Evolutionary conservation across 2,329 filamentous ascomycete genomes (phyloP).

Genomic region (Talaromyces atroroseus): DNA sequence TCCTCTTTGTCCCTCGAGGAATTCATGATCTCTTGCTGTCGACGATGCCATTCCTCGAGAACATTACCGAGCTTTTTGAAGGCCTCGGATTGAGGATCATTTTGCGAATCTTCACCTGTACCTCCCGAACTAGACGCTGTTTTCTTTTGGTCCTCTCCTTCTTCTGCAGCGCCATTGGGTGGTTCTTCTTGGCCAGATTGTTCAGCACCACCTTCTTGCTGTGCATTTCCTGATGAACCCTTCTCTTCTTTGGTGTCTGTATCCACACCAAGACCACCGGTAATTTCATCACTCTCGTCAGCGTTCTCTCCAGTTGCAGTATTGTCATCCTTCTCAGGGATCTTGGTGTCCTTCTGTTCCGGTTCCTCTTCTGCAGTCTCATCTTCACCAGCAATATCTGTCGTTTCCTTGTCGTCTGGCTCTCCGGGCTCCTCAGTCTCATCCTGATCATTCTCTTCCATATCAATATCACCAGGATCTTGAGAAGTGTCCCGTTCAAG

Average conservation of each 20-base stretch:
- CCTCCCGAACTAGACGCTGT: conserved; percentile 33
- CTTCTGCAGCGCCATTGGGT: conserved; percentile 37
- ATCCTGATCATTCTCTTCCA: conserved; percentile 39
- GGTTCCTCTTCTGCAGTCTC: conserved; percentile 40
- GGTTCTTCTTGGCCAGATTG: conserved; percentile 45
- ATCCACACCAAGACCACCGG: conserved; percentile 34
- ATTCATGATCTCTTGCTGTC: conserved; percentile 74
- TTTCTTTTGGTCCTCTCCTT: conserved; percentile 34
- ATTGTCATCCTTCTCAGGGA: conserved; percentile 44
- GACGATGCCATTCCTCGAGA: conserved; percentile 85
- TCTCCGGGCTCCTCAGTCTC: conserved; percentile 34
- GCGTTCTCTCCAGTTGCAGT: conserved; percentile 53
- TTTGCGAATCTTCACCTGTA: conserved; percentile 28
- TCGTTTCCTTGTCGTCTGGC: conserved; percentile 29
- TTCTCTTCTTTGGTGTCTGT: conserved; percentile 38
- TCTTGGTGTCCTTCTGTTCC: conserved; percentile 46
- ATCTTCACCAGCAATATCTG: conserved; percentile 43
- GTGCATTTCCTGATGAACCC: conserved; percentile 41
- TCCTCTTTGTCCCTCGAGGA: conserved; percentile 49
- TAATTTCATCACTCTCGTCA: conserved; percentile 38
- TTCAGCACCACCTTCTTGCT: conserved; percentile 39
- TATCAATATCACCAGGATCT: conserved; percentile 26
- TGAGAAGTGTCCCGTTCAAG: conserved; percentile 26
- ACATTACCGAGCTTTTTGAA: conserved; percentile 95
- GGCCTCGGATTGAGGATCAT: conserved; percentile 55